A percentile compares a stretch with the other conserved stretches of the same genome.
Evolutionary conservation across 768 basidiomycete species (phyloP).

Genomic region (Podaxis sp.): DNA sequence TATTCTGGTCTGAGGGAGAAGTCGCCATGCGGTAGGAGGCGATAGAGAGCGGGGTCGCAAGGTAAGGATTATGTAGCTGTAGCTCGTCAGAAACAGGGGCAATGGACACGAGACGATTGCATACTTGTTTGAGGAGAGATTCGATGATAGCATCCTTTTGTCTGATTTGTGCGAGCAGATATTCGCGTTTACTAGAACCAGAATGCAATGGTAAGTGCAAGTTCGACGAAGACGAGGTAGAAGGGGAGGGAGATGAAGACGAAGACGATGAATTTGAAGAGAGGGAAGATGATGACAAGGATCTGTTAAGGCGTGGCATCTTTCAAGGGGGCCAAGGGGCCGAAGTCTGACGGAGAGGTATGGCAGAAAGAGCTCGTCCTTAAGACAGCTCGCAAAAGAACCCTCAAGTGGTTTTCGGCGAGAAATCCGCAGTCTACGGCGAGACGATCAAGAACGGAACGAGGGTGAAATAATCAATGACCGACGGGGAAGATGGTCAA

Average conservation of each 20-base stretch:
- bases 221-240: slow-evolving; percentile 25
- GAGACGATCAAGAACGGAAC: slow-evolving; percentile 10
- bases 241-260: slow-evolving; percentile 22
- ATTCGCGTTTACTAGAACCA: slow-evolving; percentile 75
- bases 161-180: slow-evolving; percentile 78
- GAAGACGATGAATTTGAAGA: slow-evolving; percentile 14
- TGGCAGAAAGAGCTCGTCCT: neutral
- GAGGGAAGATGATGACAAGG: slow-evolving; percentile 9
- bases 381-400: neutral
- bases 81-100: slow-evolving; percentile 6
- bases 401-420: neutral
- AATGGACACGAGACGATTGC: slow-evolving; percentile 15
- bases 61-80: slow-evolving; percentile 78
- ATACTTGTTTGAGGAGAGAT: slow-evolving; percentile 77
- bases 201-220: slow-evolving; percentile 38
- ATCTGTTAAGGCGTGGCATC: slow-evolving; percentile 10
- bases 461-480: slow-evolving; percentile 3
- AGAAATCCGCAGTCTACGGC: neutral
- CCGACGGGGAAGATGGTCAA: slow-evolving; percentile 11
- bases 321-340: slow-evolving; percentile 8
- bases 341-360: slow-evolving; percentile 5
- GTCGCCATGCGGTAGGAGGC: slow-evolving; percentile 78
- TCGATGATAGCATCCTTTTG: slow-evolving; percentile 90
- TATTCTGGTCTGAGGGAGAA: slow-evolving; percentile 69
- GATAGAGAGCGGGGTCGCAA: slow-evolving; percentile 75